Base-by-base conservation (phyloP, 345 rosid species). In the Gossypium longicalyx region DNA sequence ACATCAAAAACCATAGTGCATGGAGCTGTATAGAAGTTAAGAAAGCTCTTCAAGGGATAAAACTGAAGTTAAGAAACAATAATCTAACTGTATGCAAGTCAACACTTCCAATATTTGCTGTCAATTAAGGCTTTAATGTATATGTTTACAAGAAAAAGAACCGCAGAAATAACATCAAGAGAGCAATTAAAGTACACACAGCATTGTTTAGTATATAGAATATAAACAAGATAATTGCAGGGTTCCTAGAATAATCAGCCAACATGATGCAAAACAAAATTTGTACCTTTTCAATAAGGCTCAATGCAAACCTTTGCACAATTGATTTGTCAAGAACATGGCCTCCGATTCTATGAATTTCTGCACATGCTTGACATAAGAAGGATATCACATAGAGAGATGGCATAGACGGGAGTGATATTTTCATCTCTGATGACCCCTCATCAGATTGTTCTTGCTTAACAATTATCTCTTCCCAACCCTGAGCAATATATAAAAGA, bases 391-490 rank as follows among this genome's bases (percentile, higher is more conserved):
- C 81, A 80, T 93, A 96, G 34, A 93, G 92, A 9, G 99, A 96
- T 73, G 99, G 98, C 89, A 93, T 80, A 77, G 94, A 91, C 19
- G 99, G 99, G 73, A 96, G 94, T 60, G 88, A 93, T 79, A 96
- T 89, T 86, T 86, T 93, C 86, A 96, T 81, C 85, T 96, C 99
- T 61, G 97, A 78, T 74, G 84, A 81, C 77, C 81, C 86, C 76
- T 83, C 91, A 38, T 80, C 90, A 62, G 85, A 63, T 76, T 88
- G 92, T 76, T 88, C 97, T 86, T 90, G 92, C 83, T 89, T 90
- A 78, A 96, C 88, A 59, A 91, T 82, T 45, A 91, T 91, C 86
- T 93, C 99, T 72, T 93, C 99, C 99, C 99, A 96, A 44, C 99
- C 99, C 98, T 93, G 84, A 47, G 69, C 70, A 78, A 85, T 76